These are phyloP conservation scores for Astrothelium subdiscretum DNA, from an alignment of 495 filamentous ascomycete genomes.

Conservation along the genomic window DNA sequence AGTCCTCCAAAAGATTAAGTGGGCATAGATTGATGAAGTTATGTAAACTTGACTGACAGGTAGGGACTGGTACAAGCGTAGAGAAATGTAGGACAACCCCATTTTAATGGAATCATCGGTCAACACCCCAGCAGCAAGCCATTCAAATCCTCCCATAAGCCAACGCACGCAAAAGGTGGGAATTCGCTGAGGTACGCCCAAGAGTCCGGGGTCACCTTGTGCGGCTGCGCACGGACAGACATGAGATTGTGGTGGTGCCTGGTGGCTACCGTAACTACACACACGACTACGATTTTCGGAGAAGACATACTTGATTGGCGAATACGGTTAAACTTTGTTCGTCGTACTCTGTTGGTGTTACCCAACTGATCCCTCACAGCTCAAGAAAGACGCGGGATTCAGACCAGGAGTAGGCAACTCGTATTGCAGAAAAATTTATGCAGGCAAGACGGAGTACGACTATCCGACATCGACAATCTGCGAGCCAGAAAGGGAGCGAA, in stretches of 20 bases:
- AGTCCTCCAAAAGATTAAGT: not conserved
- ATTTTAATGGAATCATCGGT: not conserved
- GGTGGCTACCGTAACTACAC: not conserved
- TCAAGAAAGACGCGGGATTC: not conserved
- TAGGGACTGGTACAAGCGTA: not conserved
- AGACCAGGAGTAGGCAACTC: not conserved
- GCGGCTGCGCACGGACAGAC: not conserved
- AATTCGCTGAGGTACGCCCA: not conserved
- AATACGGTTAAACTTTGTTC: not conserved
- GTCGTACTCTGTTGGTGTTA: not conserved
- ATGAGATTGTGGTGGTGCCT: not conserved
- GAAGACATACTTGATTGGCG: not conserved
- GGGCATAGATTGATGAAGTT: not conserved
- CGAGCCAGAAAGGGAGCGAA: not conserved
- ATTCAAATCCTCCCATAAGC: not conserved
- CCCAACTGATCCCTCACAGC: not conserved
- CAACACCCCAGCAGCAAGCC: not conserved
- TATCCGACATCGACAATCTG: not conserved
- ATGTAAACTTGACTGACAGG: not conserved
- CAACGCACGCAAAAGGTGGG: not conserved
- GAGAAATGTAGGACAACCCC: not conserved
- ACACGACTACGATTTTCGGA: not conserved
- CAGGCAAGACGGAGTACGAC: not conserved
- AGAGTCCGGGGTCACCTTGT: not conserved
- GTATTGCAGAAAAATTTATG: not conserved